Base-by-base conservation (phyloP, 345 rosid species). In the Abelmoschus esculentus region DNA sequence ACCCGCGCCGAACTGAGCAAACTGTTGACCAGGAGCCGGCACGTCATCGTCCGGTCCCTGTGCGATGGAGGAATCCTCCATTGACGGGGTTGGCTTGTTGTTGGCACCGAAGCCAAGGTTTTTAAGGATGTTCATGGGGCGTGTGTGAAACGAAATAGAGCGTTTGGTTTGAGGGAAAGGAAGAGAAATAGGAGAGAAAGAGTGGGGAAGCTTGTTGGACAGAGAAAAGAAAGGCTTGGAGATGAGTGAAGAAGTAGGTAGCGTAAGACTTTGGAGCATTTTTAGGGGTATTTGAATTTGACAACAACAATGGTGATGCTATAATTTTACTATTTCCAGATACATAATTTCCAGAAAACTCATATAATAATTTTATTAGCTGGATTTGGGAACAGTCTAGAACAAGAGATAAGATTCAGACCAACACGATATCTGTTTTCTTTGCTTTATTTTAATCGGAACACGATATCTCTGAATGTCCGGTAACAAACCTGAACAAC, bases 121-220 rank as follows among this genome's bases (percentile, higher is more conserved):
- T 83, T 84, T 93, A 78, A 91, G 97, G 77, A 93, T 89, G 86
- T 90, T 89, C 97, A 93, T 86, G n/a, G 84, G 77, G 61, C 86
- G 67, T 2, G 14, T 66, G 81, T 62, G 62, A 47, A 42, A 10
- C 67, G 82, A 83, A 56, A 74, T 11, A 69, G 42, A 58, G 7
- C 75, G 62, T n/a, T 66, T n/a, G 70, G 54, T 71, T 67, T 29
- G 58, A 15, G 72, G 71, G 84, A 69, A 63, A 58, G 72, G 74
- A 67, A 46, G 29, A 63, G 68, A 65, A 18, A 31, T n/a, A 38
- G 28, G 70, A 76, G 66, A 64, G 14, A 70, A 44, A 29, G 56
- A 17, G 56, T 58, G 7, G 49, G 54, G 72, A 59, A 40, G 70
- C 19, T 60, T 74, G 57, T 6, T 54, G 12, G 76, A 36, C 54